These are phyloP conservation scores for Asterionellopsis glacialis DNA, from an alignment of 108 stramenopile species.

Conservation along the genomic window DNA sequence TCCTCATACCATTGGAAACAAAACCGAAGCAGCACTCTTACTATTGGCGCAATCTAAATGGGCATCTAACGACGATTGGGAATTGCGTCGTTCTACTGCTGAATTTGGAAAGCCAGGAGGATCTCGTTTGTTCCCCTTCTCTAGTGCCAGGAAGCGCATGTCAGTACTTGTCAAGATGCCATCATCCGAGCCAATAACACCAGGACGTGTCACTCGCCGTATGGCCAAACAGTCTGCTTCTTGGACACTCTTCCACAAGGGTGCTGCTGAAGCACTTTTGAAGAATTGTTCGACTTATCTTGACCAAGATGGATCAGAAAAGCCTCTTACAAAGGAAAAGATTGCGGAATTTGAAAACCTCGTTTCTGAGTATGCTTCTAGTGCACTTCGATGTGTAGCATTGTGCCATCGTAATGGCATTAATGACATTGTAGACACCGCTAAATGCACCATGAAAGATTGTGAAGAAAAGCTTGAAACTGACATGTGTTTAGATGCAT, in stretches of 20 bases:
- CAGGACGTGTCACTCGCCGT: slow-evolving; percentile 3
- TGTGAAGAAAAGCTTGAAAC: slow-evolving; percentile 50
- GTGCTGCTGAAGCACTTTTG: slow-evolving; percentile 62
- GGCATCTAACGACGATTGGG: slow-evolving; percentile 44
- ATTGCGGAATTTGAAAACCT: slow-evolving; percentile 30
- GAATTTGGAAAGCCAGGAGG: slow-evolving; percentile 59
- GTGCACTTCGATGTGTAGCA: slow-evolving; percentile 70
- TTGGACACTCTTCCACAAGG: slow-evolving; percentile 70
- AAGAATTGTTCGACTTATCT: slow-evolving; percentile 50
- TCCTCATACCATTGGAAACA: slow-evolving; percentile 59
- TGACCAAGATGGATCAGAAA: slow-evolving; percentile 50
- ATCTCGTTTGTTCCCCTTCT: slow-evolving; percentile 65
- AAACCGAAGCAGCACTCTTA: slow-evolving; percentile 69
- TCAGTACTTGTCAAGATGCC: slow-evolving; percentile 49
- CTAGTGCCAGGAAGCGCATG: slow-evolving; percentile 60
- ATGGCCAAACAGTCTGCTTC: background rate
- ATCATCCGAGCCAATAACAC: background rate
- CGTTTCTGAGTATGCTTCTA: slow-evolving; percentile 45
- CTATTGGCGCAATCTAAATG: slow-evolving; percentile 42
- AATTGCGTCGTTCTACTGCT: slow-evolving; percentile 36
- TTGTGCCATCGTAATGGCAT: slow-evolving; percentile 42
- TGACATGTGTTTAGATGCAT: slow-evolving; percentile 62
- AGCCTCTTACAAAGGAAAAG: slow-evolving; percentile 47
- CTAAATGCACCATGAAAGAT: slow-evolving; percentile 22
- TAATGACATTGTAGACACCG: slow-evolving; percentile 24